phyloP scores from a whole-genome alignment of 2,329 filamentous ascomycete species.

The Cladosporium sp. region DNA sequence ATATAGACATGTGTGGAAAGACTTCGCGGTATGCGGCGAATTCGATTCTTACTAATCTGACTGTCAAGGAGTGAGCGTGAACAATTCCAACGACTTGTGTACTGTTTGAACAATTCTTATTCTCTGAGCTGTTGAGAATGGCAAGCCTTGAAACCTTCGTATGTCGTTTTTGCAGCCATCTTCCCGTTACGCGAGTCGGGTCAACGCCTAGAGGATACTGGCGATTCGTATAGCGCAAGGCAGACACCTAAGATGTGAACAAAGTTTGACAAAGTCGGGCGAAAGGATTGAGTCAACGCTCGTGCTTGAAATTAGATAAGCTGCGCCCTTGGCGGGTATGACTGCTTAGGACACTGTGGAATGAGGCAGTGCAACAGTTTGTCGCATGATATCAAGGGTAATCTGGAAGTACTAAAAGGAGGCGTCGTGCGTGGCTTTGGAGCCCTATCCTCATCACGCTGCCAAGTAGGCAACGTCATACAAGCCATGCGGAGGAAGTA shows the following conservation, averaged over 20 bases:
- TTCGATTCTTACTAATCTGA: neutral
- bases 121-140: neutral
- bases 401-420: neutral
- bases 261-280: neutral
- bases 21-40: neutral
- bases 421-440: neutral
- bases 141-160: neutral
- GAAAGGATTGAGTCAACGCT: neutral
- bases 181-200: neutral
- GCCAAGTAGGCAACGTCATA: neutral
- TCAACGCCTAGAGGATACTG: neutral
- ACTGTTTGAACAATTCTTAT: neutral
- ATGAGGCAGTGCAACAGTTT: neutral
- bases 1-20: neutral
- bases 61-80: neutral
- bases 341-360: neutral
- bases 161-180: neutral
- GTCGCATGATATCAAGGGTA: neutral
- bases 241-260: neutral
- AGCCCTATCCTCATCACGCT: neutral
- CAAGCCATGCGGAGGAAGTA: neutral
- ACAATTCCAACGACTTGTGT: neutral
- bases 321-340: neutral
- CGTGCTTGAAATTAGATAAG: neutral
- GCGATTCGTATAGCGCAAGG: neutral